Conservation (phyloP, 768 basidiomycete genomes). For the Pleurotus ostreatus region DNA sequence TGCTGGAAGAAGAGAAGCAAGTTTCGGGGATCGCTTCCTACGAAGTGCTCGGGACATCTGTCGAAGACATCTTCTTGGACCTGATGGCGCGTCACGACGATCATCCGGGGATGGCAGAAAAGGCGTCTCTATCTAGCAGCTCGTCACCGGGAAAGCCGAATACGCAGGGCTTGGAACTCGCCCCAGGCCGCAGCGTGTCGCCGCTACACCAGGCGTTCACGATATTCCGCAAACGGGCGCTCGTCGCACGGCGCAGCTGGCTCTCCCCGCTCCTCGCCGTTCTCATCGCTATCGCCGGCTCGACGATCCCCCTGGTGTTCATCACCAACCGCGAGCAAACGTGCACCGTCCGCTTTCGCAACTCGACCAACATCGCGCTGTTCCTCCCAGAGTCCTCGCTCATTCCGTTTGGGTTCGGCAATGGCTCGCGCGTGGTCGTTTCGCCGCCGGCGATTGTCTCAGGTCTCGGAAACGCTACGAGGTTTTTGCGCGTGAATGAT, state of each 20-base stretch:
- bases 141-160: conserved; percentile 13
- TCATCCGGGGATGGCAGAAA: conserved; percentile 3
- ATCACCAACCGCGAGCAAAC: conserved; percentile 46
- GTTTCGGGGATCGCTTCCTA: conserved; percentile 44
- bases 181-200: conserved; percentile 49
- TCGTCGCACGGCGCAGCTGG: conserved; percentile 68
- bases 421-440: conserved; percentile 33
- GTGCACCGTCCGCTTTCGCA: conserved; percentile 39
- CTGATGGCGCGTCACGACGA: conserved; percentile 49
- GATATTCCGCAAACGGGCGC: conserved; percentile 66
- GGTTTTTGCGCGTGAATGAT: conserved; percentile 30
- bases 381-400: conserved; percentile 50
- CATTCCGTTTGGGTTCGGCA: conserved; percentile 22
- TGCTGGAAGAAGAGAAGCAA: conserved; percentile 44
- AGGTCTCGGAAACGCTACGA: conserved; percentile 39
- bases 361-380: conserved; percentile 38
- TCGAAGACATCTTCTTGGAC: conserved; percentile 79
- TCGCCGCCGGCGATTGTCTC: conserved; percentile 52
- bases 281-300: conserved; percentile 53
- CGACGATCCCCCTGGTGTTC: conserved; percentile 67
- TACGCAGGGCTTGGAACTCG: conserved; percentile 31
- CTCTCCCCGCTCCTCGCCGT: conserved; percentile 54
- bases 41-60: conserved; percentile 67
- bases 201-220: conserved; percentile 65
- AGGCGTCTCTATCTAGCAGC: conserved; percentile 14